Evolutionary conservation across 441 rosid genomes (phyloP).

Genomic region (Pelargonium australe): DNA sequence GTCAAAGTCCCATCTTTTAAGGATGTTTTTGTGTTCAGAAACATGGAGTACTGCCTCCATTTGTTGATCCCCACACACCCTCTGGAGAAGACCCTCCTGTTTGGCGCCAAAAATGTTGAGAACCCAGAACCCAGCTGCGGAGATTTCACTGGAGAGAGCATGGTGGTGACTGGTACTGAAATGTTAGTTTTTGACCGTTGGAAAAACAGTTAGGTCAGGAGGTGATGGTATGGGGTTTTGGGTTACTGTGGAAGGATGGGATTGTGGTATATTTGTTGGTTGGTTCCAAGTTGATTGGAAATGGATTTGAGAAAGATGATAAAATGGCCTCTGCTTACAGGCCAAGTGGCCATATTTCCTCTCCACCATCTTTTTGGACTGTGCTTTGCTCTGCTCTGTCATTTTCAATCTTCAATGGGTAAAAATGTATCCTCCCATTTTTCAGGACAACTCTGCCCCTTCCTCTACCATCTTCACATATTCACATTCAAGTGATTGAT

Average conservation of each 20-base stretch:
- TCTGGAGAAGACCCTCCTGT: constrained; percentile 13
- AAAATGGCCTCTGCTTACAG: constrained; percentile 8
- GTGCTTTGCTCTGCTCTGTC: background rate
- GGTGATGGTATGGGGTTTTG: background rate
- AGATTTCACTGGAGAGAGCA: constrained; percentile 17
- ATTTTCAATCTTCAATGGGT: constrained; percentile 25
- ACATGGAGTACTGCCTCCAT: constrained; percentile 34
- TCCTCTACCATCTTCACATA: background rate
- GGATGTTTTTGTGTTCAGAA: constrained; percentile 28
- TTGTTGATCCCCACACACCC: constrained; percentile 11
- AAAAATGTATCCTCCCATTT: constrained; percentile 23
- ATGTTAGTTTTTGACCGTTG: constrained; percentile 2
- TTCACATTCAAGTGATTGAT: background rate
- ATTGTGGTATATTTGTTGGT: constrained; percentile 17
- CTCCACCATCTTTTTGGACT: background rate
- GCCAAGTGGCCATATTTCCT: constrained; percentile 9
- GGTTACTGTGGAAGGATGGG: background rate
- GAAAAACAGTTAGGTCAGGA: background rate
- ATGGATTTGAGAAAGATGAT: constrained; percentile 4
- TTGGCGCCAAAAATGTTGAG: constrained; percentile 14
- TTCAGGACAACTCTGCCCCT: constrained; percentile 21
- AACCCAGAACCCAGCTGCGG: constrained; percentile 14
- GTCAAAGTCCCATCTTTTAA: constrained; percentile 36
- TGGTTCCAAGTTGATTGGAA: constrained; percentile 13
- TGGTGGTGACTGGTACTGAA: background rate